Evolutionary conservation across 1,284 basidiomycete species (phyloP).

Genomic region (Ustilago trichophora): DNA sequence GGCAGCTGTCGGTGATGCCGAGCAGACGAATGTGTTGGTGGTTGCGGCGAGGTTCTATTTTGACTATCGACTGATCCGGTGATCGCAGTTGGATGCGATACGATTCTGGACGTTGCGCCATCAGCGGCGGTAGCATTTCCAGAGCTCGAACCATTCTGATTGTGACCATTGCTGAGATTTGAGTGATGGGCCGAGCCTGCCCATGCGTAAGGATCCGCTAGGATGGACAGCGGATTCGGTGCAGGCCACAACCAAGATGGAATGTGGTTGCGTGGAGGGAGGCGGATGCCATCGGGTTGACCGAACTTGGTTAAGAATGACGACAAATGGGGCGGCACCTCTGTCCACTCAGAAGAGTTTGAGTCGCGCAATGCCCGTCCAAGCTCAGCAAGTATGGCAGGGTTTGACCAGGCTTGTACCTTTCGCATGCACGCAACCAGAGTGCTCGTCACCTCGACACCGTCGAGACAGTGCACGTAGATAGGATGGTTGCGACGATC

Average conservation of each 20-base stretch:
- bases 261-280: conserved; percentile 50
- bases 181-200: conserved; percentile 10
- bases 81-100: neutral
- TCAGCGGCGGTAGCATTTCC: conserved; percentile 5
- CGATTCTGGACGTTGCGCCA: neutral
- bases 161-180: conserved; percentile 1
- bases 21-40: conserved; percentile 1
- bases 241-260: conserved; percentile 56
- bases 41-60: conserved; percentile 1
- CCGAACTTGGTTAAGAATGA: conserved; percentile 59
- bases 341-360: conserved; percentile 45
- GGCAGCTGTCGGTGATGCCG: conserved; percentile 36
- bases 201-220: conserved; percentile 41
- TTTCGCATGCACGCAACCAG: conserved; percentile 61
- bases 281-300: conserved; percentile 55
- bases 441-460: conserved; percentile 58
- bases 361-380: conserved; percentile 50
- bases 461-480: conserved; percentile 65
- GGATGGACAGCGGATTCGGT: conserved; percentile 28
- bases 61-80: conserved; percentile 8
- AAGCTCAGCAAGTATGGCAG: conserved; percentile 53
- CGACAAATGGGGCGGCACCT: conserved; percentile 50
- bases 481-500: conserved; percentile 58
- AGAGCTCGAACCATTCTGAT: conserved; percentile 3
- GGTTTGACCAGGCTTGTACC: conserved; percentile 58